A percentile compares a stretch with the other conserved stretches of the same genome.
These are phyloP conservation scores for Colletotrichum limetticola DNA, from an alignment of 2,329 filamentous ascomycete genomes.

Conservation along the genomic window DNA sequence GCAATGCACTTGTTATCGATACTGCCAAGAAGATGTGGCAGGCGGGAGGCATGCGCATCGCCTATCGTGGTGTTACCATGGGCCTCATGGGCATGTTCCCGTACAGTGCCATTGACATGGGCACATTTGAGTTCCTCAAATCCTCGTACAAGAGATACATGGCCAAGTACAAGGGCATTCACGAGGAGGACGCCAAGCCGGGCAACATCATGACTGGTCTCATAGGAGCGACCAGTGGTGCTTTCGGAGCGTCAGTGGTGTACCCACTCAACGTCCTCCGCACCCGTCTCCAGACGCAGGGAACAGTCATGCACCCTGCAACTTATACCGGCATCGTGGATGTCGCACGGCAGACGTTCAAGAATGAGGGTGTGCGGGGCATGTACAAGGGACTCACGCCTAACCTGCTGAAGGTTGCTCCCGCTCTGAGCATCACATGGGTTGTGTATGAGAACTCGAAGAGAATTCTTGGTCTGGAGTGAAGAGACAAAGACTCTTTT, in stretches of 20 bases:
- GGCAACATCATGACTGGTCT: conserved; percentile 86
- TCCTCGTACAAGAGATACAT: conserved; percentile 76
- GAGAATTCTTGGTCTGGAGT: conserved; percentile 69
- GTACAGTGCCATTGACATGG: conserved; percentile 95
- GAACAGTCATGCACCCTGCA: conserved; percentile 88
- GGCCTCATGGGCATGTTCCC: conserved; percentile 97
- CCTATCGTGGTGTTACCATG: conserved; percentile 94
- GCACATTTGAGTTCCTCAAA: conserved; percentile 95
- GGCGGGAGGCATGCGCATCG: conserved; percentile 77
- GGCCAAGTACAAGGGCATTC: conserved; percentile 74
- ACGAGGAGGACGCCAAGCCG: conserved; percentile 85
- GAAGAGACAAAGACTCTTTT: conserved; percentile 26
- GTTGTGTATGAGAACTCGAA: conserved; percentile 94
- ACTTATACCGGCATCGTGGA: conserved; percentile 94
- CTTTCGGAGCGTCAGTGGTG: conserved; percentile 91
- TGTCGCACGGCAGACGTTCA: conserved; percentile 84
- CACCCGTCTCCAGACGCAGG: conserved; percentile 92
- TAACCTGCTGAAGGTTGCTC: conserved; percentile 95
- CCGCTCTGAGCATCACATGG: conserved; percentile 94
- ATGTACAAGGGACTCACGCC: conserved; percentile 96
- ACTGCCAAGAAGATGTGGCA: conserved; percentile 90
- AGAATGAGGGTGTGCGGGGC: conserved; percentile 84
- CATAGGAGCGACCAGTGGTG: conserved; percentile 91
- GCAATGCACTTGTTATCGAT: conserved; percentile 82
- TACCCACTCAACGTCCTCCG: conserved; percentile 95